Evolutionary conservation across 2,329 filamentous ascomycete genomes (phyloP).

Genomic region (Curvularia hawaiiensis): DNA sequence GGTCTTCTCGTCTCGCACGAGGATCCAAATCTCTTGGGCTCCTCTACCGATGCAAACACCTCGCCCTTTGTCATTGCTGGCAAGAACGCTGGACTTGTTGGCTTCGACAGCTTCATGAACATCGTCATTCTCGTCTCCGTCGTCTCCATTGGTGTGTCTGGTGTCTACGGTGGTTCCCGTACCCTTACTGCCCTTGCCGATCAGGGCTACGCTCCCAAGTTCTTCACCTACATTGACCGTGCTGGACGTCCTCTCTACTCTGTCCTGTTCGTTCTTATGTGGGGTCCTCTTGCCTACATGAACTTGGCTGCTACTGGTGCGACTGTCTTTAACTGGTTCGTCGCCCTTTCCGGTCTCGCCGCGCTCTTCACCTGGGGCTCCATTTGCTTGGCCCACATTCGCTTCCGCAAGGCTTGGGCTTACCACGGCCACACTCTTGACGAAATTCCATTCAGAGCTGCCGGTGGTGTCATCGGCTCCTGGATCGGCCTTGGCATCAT

Average conservation of each 20-base stretch:
- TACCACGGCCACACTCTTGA: slow-evolving; percentile 49
- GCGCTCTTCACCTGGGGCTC: slow-evolving; percentile 81
- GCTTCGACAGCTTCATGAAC: slow-evolving; percentile 70
- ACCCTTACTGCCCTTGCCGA: slow-evolving; percentile 61
- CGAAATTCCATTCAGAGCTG: slow-evolving; percentile 52
- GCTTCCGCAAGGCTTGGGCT: slow-evolving; percentile 69
- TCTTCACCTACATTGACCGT: slow-evolving; percentile 82
- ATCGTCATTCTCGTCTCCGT: slow-evolving; percentile 68
- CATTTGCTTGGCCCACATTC: slow-evolving; percentile 90
- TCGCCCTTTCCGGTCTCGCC: slow-evolving; percentile 73
- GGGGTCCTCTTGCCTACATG: slow-evolving; percentile 80
- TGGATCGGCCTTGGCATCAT: slow-evolving; percentile 49
- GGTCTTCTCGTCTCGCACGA: slow-evolving; percentile 51
- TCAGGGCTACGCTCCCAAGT: slow-evolving; percentile 71
- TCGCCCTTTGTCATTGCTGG: slow-evolving; percentile 72
- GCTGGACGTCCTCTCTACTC: slow-evolving; percentile 79
- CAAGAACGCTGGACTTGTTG: slow-evolving; percentile 63
- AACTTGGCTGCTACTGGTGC: slow-evolving; percentile 54
- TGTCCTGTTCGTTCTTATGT: slow-evolving; percentile 67
- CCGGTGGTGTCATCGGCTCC: slow-evolving; percentile 49
- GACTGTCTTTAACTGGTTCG: slow-evolving; percentile 74
- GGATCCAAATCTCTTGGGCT: slow-evolving; percentile 42
- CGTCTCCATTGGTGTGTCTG: slow-evolving; percentile 64
- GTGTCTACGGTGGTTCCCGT: slow-evolving; percentile 62
- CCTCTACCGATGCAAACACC: slow-evolving; percentile 47